These are phyloP conservation scores for Nicotiana knightiana DNA, from an alignment of 257 asterid genomes.

Conservation along the genomic window DNA sequence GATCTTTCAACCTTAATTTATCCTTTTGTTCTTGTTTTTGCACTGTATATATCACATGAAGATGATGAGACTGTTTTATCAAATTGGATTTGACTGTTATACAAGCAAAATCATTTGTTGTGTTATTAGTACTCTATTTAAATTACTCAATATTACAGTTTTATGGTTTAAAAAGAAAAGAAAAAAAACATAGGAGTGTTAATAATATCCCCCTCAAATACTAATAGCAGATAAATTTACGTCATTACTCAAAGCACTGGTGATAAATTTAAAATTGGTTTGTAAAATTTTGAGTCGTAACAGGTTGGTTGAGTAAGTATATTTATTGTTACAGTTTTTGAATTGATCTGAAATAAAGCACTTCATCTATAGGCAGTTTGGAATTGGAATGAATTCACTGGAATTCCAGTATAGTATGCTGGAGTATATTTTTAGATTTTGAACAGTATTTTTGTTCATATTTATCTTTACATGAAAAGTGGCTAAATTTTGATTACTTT, in stretches of 20 bases:
- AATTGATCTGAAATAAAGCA: no score
- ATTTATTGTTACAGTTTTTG: neutral
- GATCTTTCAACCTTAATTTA: neutral
- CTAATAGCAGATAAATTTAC: neutral
- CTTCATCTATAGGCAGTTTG: no score
- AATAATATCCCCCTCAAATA: neutral
- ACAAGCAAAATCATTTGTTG: neutral
- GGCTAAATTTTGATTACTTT: no score
- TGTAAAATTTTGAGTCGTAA: neutral
- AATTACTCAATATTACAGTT: neutral
- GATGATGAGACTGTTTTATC: neutral
- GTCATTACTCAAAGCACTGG: no score
- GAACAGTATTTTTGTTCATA: no score
- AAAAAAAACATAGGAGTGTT: neutral
- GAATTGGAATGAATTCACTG: no score
- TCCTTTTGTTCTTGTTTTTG: neutral
- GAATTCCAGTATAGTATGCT: no score
- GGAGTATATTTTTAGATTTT: no score
- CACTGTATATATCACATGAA: neutral
- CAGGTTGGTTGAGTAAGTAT: no score
- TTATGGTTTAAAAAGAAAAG: neutral
- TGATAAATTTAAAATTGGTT: neutral
- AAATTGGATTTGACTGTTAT: neutral
- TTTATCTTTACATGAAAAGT: no score
- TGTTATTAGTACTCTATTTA: neutral